Evolutionary conservation across 805 yeast species (phyloP).

Genomic region (Cyberlindnera veronae): DNA sequence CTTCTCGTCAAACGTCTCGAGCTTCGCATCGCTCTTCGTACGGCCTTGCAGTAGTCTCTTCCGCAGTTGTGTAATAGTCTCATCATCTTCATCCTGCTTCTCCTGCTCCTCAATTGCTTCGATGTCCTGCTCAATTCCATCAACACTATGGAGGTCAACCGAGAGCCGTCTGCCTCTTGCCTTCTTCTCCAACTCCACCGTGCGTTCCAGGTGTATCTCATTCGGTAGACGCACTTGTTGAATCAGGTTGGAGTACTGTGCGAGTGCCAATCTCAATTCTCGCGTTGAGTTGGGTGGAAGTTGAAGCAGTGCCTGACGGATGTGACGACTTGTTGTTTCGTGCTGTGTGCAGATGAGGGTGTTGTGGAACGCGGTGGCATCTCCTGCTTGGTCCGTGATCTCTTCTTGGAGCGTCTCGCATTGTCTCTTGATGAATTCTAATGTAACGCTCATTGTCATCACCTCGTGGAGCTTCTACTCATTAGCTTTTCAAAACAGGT

Average conservation of each 20-base stretch:
- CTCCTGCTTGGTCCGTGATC: not conserved
- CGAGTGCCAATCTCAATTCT: not conserved
- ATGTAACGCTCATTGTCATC: constrained; percentile 1
- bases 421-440: constrained; percentile 6
- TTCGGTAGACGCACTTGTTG: constrained; percentile 11
- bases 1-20: constrained; percentile 31
- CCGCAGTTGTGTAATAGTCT: constrained; percentile 31
- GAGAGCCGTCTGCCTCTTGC: constrained; percentile 19
- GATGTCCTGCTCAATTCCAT: constrained; percentile 4
- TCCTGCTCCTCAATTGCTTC: constrained; percentile 14
- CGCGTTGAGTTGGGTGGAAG: not conserved
- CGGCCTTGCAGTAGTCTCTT: constrained; percentile 29
- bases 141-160: constrained; percentile 21
- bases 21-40: constrained; percentile 8
- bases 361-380: constrained; percentile 14
- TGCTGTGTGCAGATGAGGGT: constrained; percentile 13
- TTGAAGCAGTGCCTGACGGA: constrained; percentile 2
- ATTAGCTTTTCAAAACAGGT: not conserved
- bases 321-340: constrained; percentile 5
- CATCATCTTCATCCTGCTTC: constrained; percentile 18
- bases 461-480: not conserved
- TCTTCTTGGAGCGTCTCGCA: not conserved
- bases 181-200: constrained; percentile 7
- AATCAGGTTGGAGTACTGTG: constrained; percentile 8
- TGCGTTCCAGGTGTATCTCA: constrained; percentile 8